These are phyloP conservation scores for Fusarium miscanthi DNA, from an alignment of 2,329 filamentous ascomycete genomes.

Conservation along the genomic window DNA sequence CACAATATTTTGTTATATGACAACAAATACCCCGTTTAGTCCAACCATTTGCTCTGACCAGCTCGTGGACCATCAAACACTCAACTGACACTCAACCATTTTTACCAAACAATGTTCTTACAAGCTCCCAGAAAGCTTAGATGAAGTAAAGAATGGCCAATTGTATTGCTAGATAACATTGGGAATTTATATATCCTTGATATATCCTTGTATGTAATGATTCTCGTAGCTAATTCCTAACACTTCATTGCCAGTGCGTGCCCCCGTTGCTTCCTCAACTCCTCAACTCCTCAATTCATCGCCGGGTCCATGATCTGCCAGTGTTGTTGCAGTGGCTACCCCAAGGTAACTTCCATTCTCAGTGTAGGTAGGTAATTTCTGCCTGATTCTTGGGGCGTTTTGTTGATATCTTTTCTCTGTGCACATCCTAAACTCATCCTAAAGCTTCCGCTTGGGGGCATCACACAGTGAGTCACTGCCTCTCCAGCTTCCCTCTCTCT, in stretches of 20 bases:
- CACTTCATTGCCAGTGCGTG: conserved; percentile 4
- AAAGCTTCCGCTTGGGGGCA: not conserved
- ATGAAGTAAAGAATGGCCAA: not conserved
- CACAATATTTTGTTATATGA: not conserved
- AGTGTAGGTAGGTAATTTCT: not conserved
- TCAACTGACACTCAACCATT: not conserved
- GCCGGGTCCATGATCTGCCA: not conserved
- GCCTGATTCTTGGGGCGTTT: not conserved
- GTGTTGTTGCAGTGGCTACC: not conserved
- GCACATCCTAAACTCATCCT: not conserved
- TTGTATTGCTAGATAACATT: not conserved
- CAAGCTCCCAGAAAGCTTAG: not conserved
- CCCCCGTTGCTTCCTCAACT: not conserved
- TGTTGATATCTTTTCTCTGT: conserved; percentile 10
- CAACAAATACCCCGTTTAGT: not conserved
- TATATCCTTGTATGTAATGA: not conserved
- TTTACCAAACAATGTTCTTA: not conserved
- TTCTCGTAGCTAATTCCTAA: not conserved
- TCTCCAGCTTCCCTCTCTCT: not conserved
- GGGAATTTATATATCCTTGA: not conserved
- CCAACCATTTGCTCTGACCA: not conserved
- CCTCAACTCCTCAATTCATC: conserved; percentile 6
- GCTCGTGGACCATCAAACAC: not conserved
- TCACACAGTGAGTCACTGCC: conserved; percentile 32
- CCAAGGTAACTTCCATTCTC: too few relatives aligned